Base-by-base conservation (phyloP, 306 rosid species). In the Cicer arietinum region DNA sequence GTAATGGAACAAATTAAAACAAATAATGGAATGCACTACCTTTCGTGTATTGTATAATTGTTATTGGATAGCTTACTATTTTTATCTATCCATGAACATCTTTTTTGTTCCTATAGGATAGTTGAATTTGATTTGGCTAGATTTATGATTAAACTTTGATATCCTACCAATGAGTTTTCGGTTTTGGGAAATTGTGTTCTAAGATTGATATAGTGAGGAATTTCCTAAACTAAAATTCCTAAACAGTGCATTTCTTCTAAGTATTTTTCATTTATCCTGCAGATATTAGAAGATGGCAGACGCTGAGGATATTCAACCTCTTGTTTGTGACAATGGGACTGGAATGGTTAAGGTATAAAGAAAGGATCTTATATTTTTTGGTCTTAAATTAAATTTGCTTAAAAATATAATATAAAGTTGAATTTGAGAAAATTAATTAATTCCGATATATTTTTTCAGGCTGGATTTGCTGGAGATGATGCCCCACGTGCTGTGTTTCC, bases 381-480 rank as follows among this genome's bases (percentile, higher is more conserved):
- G 5, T 42, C 4, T 30, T 4, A 30, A 30, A 67, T 61, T 54
- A 20, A 13, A 9, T 71, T 75, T 73, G 16, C 42, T 41, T 17
- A 6, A 61, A 18, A 53, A 17, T 47, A 48, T 53, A 10, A 46
- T 12, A 11, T 18, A n/a, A 17, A 44, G 12, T 39, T 75, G 54
- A 62, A 57, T 72, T 10, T 68, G 71, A 51, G 62, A 37, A 18
- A 66, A 57, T 42, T 18, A 46, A 63, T 71, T 81, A 46, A 63
- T 71, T 81, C 52, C 9, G 7, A 62, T 69, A 14, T 69, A 75
- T 47, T 18, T 14, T 18, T 79, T 69, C 76, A 92, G 99, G 99
- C 99, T 79, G 99, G 99, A 60, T 94, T 94, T 80, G 99, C 99
- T 35, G 99, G 99, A 89, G 99, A 94, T 81, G 99, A 94, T 86